Evolutionary conservation across 2,329 filamentous ascomycete species (phyloP).

Genomic region (Trichoderma lentiforme): DNA sequence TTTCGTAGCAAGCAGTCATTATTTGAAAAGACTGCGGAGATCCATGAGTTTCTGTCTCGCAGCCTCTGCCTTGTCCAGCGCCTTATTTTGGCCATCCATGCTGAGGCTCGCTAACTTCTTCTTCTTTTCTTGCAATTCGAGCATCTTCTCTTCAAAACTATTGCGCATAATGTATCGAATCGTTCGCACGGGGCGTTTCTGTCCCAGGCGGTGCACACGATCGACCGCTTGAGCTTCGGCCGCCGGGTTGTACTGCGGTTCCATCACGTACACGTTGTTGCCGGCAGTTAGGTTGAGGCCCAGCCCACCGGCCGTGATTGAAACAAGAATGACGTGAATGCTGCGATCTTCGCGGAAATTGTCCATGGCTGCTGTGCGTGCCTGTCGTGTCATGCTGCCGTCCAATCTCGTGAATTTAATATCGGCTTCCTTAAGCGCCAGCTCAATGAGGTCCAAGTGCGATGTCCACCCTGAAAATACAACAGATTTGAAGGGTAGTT

Average conservation of each 20-base stretch:
- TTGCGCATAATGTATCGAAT: slow-evolving; percentile 84
- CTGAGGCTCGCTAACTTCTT: slow-evolving; percentile 83
- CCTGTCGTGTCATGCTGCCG: slow-evolving; percentile 76
- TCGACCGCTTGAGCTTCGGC: slow-evolving; percentile 97
- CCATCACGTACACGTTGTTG: slow-evolving; percentile 95
- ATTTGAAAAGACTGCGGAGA: slow-evolving; percentile 57
- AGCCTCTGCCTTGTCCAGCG: slow-evolving; percentile 49
- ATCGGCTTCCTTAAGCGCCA: slow-evolving; percentile 65
- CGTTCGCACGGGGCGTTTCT: slow-evolving; percentile 83
- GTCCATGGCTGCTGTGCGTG: slow-evolving; percentile 72
- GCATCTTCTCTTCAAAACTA: slow-evolving; percentile 93
- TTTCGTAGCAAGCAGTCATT: slow-evolving; percentile 12
- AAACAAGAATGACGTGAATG: slow-evolving; percentile 82
- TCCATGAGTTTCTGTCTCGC: slow-evolving; percentile 62
- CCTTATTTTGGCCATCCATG: slow-evolving; percentile 63
- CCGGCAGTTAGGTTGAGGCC: slow-evolving; percentile 90
- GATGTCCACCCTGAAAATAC: slow-evolving; percentile 97
- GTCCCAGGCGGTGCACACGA: slow-evolving; percentile 86
- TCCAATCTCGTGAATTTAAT: slow-evolving; percentile 81
- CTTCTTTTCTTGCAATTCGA: slow-evolving; percentile 87
- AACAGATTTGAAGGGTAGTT: slow-evolving; percentile 84
- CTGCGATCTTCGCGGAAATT: slow-evolving; percentile 68
- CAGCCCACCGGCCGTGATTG: slow-evolving; percentile 86
- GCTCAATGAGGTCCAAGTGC: slow-evolving; percentile 86
- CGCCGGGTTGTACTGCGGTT: slow-evolving; percentile 98